Evolutionary conservation across 2,329 filamentous ascomycete species (phyloP).

Genomic region (Aureobasidium subglaciale): DNA sequence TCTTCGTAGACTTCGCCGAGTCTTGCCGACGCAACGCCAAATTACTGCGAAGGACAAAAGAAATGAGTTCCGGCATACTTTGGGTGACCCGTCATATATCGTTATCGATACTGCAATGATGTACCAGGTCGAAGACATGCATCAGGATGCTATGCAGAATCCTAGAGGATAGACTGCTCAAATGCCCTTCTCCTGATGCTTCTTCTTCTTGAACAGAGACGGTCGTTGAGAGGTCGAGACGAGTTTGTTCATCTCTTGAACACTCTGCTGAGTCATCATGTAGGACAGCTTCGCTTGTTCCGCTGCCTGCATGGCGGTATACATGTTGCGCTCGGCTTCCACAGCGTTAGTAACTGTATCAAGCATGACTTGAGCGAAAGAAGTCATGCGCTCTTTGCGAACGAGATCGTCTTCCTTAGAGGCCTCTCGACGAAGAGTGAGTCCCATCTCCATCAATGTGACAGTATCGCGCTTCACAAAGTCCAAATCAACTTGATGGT

Average conservation of each 20-base stretch:
- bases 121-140: neutral
- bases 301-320: conserved; percentile 23
- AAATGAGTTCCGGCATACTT: too few relatives aligned
- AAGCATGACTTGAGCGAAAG: conserved; percentile 22
- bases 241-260: conserved; percentile 18
- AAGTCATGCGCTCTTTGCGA: conserved; percentile 21
- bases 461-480: neutral
- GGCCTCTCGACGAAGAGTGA: conserved; percentile 6
- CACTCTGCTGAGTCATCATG: conserved; percentile 23
- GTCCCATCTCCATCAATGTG: neutral
- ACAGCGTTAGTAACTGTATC: conserved; percentile 22
- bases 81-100: neutral
- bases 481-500: neutral
- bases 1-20: neutral
- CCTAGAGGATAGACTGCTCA: neutral
- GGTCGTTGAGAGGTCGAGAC: conserved; percentile 10
- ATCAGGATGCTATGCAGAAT: neutral
- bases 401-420: conserved; percentile 15
- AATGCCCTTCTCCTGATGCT: neutral
- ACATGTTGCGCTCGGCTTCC: conserved; percentile 23
- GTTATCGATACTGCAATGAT: neutral
- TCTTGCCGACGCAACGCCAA: neutral
- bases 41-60: neutral
- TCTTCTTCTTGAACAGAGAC: conserved; percentile 6
- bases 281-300: conserved; percentile 22